A percentile compares a stretch with the other conserved stretches of the same genome.
phyloP scores from a whole-genome alignment of 2,329 filamentous ascomycete species.

The Lachnellula hyalina region DNA sequence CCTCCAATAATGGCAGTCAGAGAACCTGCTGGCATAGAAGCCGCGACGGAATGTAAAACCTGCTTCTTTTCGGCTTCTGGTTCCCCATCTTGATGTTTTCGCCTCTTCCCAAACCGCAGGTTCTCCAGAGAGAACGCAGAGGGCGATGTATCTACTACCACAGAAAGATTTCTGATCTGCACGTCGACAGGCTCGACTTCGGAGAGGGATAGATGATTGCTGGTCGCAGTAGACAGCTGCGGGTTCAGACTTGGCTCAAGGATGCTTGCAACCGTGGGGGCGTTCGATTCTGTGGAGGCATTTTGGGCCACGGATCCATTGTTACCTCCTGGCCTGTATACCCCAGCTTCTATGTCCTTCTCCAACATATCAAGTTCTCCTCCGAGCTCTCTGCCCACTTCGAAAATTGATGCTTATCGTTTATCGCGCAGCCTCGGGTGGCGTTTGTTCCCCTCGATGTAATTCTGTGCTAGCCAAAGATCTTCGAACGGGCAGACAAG shows the following conservation, averaged over 20 bases:
- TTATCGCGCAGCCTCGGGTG: conserved; percentile 4
- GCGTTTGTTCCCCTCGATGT: background rate
- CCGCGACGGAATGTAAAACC: conserved; percentile 59
- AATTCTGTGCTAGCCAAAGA: too few species aligned
- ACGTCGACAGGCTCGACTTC: conserved; percentile 53
- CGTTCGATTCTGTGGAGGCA: conserved; percentile 3
- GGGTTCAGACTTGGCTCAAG: conserved; percentile 2
- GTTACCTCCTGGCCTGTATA: background rate
- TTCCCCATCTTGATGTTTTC: conserved; percentile 27
- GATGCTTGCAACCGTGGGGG: background rate
- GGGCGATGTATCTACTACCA: conserved; percentile 54
- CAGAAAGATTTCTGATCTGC: conserved; percentile 47
- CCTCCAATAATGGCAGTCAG: conserved; percentile 73
- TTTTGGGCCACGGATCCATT: background rate
- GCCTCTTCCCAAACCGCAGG: conserved; percentile 29
- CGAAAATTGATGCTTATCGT: background rate
- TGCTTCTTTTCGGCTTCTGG: conserved; percentile 37
- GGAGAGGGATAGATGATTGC: conserved; percentile 29
- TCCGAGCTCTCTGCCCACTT: background rate
- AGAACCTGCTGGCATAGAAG: conserved; percentile 58
- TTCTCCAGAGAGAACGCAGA: conserved; percentile 41
- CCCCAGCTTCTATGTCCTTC: background rate
- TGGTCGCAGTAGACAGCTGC: conserved; percentile 17
- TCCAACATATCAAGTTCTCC: background rate
- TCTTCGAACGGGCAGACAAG: background rate